Base-by-base conservation (phyloP, 2,329 filamentous ascomycete species). In the Xylaria sp. region DNA sequence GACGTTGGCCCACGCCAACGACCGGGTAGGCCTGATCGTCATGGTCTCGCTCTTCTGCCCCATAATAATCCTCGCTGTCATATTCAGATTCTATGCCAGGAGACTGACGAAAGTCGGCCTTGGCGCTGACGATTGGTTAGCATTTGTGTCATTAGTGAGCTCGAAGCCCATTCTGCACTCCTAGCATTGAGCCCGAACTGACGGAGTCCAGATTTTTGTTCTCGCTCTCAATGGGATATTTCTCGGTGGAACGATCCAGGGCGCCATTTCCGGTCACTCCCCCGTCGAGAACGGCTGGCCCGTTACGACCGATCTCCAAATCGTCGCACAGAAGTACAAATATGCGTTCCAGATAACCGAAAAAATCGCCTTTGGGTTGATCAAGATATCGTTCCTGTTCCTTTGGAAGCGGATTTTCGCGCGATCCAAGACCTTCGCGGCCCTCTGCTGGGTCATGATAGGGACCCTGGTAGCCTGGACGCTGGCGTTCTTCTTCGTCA, bases 361-460 rank as follows among this genome's bases (percentile, higher is more conserved):
- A 44, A 59, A 63, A 38, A 26, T 62, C 13, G 49, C 43, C 1
- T 61, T 66, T 19, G 63, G 62, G 1, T 44, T 59, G 18, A 57
- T 65, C 45, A 66, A 66, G 44, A 39, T 66, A 17, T 62, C 60
- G 3, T 44, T 66, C 9, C 39, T 66, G 11, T 53, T 66, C 39
- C 57, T 65, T 18, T 66, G 59, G 58, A 59, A 52, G 21, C 57
- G 63, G 4, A 37, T 65, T 13, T 66, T 65, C 43, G 42, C 21
- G 2, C 34, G 2, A 11, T 19, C 50, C 9, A 52, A 38, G 16
- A 19, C 24, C n/a, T 58, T 62, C 22, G 51, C 24, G 19, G 39
- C 48, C 18, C 17, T 51, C 9, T 57, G 48, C 47, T 52, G 44
- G 49, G 24, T 50, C 18, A 56, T 62, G 59, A 52, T 63, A 38